Evolutionary conservation across 169 alveolate genomes (phyloP), one percentile per base, ranked within the genome.

Genomic region (Cryptosporidium ryanae): DNA sequence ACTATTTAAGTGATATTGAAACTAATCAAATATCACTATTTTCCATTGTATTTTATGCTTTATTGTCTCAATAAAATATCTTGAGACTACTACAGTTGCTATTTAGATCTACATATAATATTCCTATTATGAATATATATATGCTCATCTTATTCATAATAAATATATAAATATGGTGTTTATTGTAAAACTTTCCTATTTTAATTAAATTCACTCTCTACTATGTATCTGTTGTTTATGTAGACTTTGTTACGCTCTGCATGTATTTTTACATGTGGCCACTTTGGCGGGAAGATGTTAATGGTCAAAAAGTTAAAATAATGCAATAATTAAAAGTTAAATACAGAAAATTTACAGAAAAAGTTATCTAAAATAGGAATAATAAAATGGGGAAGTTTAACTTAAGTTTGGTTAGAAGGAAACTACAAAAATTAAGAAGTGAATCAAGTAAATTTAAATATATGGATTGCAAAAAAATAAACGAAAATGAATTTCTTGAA

Each of bases 181-280:
- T n/a, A n/a, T 38, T 38, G 8, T 38, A 38, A 1, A 38, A 10
- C 46, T 38, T 43, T 44, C 8, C 46, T n/a, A n/a, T n/a, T n/a
- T n/a, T n/a, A n/a, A n/a, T n/a, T n/a, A 48, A 15, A 48, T 48
- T 48, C 17, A 15, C 17, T 17, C 57, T 48, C 57, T 15, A 15
- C 64, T 25, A 12, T 25, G 8, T 6, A 54, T 12, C 8, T 21
- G 8, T 54, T 54, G 64, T 54, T 21, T 21, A 54, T 25, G 46
- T 38, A 38, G 46, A 38, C 46, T 38, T 38, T 38, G 8, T 54
- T 54, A 54, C 25, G 31, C 55, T 66, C 34, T 66, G 82, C 82
- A 66, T 66, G 82, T 63, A 18, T 1, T 25, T 34, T 66, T 46
- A 46, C 64, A 66, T 66, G 82, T 66, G 82, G 82, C 48, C 64